Evolutionary conservation across 2,329 filamentous ascomycete genomes (phyloP), one percentile per base, ranked within the genome.

Genomic region (Colletotrichum noveboracense): DNA sequence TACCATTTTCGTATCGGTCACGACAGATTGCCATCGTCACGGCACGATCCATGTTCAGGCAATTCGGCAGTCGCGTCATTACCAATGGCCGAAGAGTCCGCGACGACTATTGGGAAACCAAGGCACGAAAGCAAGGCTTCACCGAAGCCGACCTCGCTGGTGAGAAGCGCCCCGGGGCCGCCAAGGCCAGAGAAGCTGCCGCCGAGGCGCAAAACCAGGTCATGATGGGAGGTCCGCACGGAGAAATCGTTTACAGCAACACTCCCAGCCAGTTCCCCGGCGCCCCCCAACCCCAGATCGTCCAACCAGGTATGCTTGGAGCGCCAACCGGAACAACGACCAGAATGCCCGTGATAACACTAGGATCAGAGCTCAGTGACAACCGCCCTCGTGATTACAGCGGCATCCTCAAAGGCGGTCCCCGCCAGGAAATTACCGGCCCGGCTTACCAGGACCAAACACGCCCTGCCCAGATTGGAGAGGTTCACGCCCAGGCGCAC

Each of bases 51-150:
- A 99, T 99, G 97, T 99, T 98, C 85, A 93, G 97, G 58, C 97
- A 99, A 84, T 99, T 99, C 84, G 97, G 97, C 65, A 98, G 96
- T 84, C 92, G 97, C 77, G 94, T 99, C 68, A 97, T 99, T 78
- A 92, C 94, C 43, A 95, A 96, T 81, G 97, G 97, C 38, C 91
- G 96, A 77, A 91, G 97, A 74, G 97, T 99, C 56, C 93, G 97
- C 66, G 97, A 99, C 85, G 97, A 99, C 83, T 99, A 99, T 85
- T 99, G 97, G 97, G 97, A 98, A 85, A 95, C 94, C 82, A 98
- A 98, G 86, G 97, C 97, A 9, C 91, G 94, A 64, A 99, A 98
- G 86, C 97, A 99, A 85, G 97, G 97, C 13, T 99, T 99, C 83
- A 99, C 97, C 2, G 97, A 99, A 84, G 96, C 97, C 77, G 97